Conservation (phyloP, 768 basidiomycete species). For the Serendipita indica region DNA sequence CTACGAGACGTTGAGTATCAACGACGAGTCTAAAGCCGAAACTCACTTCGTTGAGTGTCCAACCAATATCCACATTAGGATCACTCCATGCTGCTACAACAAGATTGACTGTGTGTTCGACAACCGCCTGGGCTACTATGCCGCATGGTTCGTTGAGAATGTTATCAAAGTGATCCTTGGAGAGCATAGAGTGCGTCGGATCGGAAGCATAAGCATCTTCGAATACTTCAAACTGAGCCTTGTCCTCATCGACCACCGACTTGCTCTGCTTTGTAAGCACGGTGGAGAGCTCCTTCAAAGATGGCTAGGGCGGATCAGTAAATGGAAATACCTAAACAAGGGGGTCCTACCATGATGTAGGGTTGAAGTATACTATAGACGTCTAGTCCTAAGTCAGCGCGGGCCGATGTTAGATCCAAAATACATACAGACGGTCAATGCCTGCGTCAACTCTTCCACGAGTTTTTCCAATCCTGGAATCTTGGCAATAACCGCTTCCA, state of each 20-base stretch:
- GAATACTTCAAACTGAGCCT: constrained; percentile 35
- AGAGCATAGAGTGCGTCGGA: constrained; percentile 57
- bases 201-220: constrained; percentile 51
- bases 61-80: constrained; percentile 7
- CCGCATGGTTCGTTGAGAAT: constrained; percentile 65
- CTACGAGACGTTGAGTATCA: neutral
- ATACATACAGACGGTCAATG: constrained; percentile 49
- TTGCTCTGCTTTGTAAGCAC: constrained; percentile 48
- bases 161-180: constrained; percentile 62
- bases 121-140: constrained; percentile 51
- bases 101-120: constrained; percentile 42
- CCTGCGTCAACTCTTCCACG: constrained; percentile 46
- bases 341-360: constrained; percentile 32
- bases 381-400: constrained; percentile 14
- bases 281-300: constrained; percentile 40
- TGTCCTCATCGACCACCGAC: constrained; percentile 39
- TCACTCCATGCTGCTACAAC: constrained; percentile 35
- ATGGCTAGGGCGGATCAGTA: constrained; percentile 31
- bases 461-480: constrained; percentile 45
- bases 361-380: constrained; percentile 56
- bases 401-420: neutral
- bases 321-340: neutral
- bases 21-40: neutral
- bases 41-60: constrained; percentile 21
- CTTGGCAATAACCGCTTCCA: constrained; percentile 33